Conservation (phyloP, 768 basidiomycete genomes). For the Tricholoma hemisulphureum region DNA sequence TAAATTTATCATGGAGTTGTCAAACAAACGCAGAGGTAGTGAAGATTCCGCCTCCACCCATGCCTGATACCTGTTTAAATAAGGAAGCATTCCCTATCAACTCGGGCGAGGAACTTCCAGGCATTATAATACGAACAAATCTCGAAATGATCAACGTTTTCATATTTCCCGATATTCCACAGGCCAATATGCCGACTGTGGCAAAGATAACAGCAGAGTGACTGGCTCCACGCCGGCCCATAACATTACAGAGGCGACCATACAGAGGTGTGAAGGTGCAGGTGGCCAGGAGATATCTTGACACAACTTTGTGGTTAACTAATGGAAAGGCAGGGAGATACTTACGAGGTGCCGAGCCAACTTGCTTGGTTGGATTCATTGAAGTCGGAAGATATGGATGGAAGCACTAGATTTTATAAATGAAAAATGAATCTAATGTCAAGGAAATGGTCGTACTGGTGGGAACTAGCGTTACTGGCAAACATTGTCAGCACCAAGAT, state of each 20-base stretch:
- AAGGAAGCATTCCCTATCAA: not conserved
- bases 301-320: not conserved
- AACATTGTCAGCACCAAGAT: not conserved
- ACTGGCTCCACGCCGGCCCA: constrained; percentile 69
- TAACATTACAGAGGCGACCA: constrained; percentile 71
- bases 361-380: constrained; percentile 74
- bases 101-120: not conserved
- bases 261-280: constrained; percentile 82
- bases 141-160: constrained; percentile 68
- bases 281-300: constrained; percentile 71
- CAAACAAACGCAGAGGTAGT: constrained; percentile 63
- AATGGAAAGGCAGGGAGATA: not conserved
- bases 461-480: constrained; percentile 69
- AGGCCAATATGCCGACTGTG: constrained; percentile 60
- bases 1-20: not conserved
- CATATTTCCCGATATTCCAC: constrained; percentile 68
- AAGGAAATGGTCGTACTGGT: constrained; percentile 48
- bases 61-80: constrained; percentile 54
- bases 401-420: constrained; percentile 49
- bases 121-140: constrained; percentile 49
- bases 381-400: constrained; percentile 78
- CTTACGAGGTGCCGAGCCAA: constrained; percentile 79
- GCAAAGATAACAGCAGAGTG: constrained; percentile 61
- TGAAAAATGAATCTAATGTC: not conserved
- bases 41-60: constrained; percentile 74